Base-by-base conservation (phyloP, 768 basidiomycete species). In the Kwoniella sp. region DNA sequence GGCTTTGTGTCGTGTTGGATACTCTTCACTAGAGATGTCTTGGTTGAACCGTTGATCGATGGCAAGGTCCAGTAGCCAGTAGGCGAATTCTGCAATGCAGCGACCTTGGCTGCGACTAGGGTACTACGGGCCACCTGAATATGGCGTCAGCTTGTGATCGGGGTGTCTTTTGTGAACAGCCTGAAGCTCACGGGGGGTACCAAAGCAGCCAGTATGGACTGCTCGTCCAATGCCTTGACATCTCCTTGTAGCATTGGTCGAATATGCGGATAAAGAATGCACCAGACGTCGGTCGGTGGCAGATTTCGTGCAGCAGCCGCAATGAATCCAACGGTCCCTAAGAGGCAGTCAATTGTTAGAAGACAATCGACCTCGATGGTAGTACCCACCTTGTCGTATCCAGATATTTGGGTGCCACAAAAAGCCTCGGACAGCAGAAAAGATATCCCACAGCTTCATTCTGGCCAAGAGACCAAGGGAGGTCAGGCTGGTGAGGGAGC, bases 391-490 rank as follows among this genome's bases (percentile, higher is more conserved):
- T 80, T 96, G 89, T 50, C 91, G 80, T 71, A 98, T 88, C 93
- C 93, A 98, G 19, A 84, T 76, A 70, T 95, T 92, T 0, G 95
- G 93, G 71, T 99, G 95, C 61, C 89, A 93, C 44, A 98, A 76
- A 73, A 98, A 92, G 0, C 88, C 26, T 51, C 90, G 76, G 0
- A 86, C 85, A 0, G 85, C 84, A 46, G 86, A 87, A 83, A 93
- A 88, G 29, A 96, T 78, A 62, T 98, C 95, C 92, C 95, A 96
- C 52, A 95, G 84, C n/a, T 87, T 82, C 83, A 89, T 88, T 29
- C 69, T 54, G 3, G 69, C 47, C 74, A 98, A 88, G 3, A 98
- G 75, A 0, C 89, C 88, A 7, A 95, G 79, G 69, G 92, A 88
- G 57, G 88, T 89, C 14, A 98, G 79, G 63, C 86, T 89, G 0